Conservation (phyloP, 257 asterid species). For the Scutellaria baicalensis region DNA sequence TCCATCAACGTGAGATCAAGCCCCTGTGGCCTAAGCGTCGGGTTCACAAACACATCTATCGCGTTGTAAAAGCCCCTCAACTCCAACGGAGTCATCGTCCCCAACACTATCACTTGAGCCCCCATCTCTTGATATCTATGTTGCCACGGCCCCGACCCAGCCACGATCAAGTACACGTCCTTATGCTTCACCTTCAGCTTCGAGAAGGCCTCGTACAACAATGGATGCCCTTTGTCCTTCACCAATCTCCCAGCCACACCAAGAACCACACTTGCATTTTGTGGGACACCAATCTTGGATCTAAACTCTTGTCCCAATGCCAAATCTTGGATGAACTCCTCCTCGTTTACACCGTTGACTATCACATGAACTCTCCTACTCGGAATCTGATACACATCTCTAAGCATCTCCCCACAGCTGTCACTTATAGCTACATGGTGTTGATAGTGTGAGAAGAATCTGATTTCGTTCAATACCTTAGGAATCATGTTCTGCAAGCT, state of each 20-base stretch:
- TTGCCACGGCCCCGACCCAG: slow-evolving; percentile 90
- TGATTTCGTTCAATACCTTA: slow-evolving; percentile 63
- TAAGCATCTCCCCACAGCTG: slow-evolving; percentile 84
- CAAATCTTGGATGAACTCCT: slow-evolving; percentile 50
- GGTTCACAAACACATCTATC: slow-evolving; percentile 77
- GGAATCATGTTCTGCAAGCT: slow-evolving; percentile 66
- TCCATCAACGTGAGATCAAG: slow-evolving; percentile 90
- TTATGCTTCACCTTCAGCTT: slow-evolving; percentile 36
- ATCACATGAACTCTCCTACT: slow-evolving; percentile 68
- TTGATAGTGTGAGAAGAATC: slow-evolving; percentile 68
- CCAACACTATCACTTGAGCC: slow-evolving; percentile 53
- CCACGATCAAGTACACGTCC: slow-evolving; percentile 65
- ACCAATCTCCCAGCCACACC: slow-evolving; percentile 91
- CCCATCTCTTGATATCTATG: slow-evolving; percentile 68
- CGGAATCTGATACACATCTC: slow-evolving; percentile 87
- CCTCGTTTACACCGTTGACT: slow-evolving; percentile 69
- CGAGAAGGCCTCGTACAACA: slow-evolving; percentile 70
- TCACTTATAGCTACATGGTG: slow-evolving; percentile 91
- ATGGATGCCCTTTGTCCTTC: slow-evolving; percentile 88
- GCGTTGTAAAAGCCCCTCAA: slow-evolving; percentile 62
- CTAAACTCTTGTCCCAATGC: slow-evolving; percentile 38
- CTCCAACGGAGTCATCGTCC: slow-evolving; percentile 61
- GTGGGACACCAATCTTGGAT: slow-evolving; percentile 56
- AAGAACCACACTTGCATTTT: slow-evolving; percentile 62
- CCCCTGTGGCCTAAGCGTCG: slow-evolving; percentile 94